These are phyloP conservation scores for Pleurotus djamor DNA, from an alignment of 768 basidiomycete species.

Conservation along the genomic window DNA sequence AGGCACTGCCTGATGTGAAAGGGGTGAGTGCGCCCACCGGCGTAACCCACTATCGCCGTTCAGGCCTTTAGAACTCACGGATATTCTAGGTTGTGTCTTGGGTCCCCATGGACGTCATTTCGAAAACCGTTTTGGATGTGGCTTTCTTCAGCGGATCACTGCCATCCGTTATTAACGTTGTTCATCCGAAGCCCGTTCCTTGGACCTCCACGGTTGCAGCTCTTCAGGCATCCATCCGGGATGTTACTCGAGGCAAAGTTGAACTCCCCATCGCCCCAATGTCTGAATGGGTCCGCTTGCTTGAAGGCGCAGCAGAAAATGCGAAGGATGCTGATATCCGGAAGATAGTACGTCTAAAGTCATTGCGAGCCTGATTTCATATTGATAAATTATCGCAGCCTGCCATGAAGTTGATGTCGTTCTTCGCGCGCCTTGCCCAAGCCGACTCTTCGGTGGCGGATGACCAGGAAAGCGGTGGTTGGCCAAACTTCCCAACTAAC, in stretches of 20 bases:
- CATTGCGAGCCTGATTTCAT: too few relatives aligned
- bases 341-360: constrained; percentile 12
- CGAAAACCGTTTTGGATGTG: constrained; percentile 26
- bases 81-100: constrained; percentile 30
- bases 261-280: constrained; percentile 14
- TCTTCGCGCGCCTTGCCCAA: constrained; percentile 11
- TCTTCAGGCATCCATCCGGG: not conserved
- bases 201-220: constrained; percentile 21
- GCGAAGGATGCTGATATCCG: constrained; percentile 9
- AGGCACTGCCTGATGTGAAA: constrained; percentile 15
- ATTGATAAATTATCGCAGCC: too few relatives aligned
- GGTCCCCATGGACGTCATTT: constrained; percentile 27
- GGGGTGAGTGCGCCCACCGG: constrained; percentile 17
- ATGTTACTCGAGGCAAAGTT: not conserved
- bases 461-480: constrained; percentile 17
- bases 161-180: constrained; percentile 26
- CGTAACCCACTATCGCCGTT: too few relatives aligned
- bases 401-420: constrained; percentile 30
- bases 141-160: constrained; percentile 16
- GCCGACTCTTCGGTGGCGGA: constrained; percentile 11
- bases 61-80: not conserved
- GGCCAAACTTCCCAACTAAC: constrained; percentile 22
- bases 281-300: constrained; percentile 15
- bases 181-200: constrained; percentile 30
- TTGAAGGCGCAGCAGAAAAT: constrained; percentile 11